Evolutionary conservation across 768 basidiomycete species (phyloP).

Genomic region (Macrocybe gigantea): DNA sequence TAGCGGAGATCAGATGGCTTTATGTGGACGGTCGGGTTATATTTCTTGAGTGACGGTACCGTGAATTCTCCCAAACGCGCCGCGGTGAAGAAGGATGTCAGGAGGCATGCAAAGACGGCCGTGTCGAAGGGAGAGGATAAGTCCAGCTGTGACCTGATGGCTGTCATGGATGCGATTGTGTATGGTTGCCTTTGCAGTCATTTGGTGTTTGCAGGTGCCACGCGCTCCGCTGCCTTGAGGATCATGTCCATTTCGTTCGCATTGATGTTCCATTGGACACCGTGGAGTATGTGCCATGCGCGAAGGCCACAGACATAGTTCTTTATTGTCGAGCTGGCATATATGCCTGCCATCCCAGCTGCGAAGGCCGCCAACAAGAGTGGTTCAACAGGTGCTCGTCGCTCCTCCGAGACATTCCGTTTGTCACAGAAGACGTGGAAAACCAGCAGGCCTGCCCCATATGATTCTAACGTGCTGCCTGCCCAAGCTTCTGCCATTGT

Average conservation of each 20-base stretch:
- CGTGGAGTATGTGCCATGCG: slow-evolving; percentile 44
- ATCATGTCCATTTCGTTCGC: slow-evolving; percentile 17
- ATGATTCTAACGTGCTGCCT: slow-evolving; percentile 23
- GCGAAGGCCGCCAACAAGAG: no score
- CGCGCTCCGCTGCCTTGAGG: slow-evolving; percentile 19
- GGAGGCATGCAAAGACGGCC: slow-evolving; percentile 16
- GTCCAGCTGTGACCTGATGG: no score
- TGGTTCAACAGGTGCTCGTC: no score
- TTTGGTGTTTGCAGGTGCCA: no score
- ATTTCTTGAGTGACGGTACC: slow-evolving; percentile 5
- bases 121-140: slow-evolving; percentile 9
- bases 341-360: no score
- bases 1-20: slow-evolving; percentile 5
- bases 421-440: no score
- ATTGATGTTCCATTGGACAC: slow-evolving; percentile 23
- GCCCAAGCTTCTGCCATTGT: no score
- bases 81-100: slow-evolving; percentile 10
- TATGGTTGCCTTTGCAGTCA: no score
- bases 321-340: no score
- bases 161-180: no score
- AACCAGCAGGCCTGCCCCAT: slow-evolving; percentile 28
- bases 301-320: slow-evolving; percentile 33
- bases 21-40: slow-evolving; percentile 11
- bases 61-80: slow-evolving; percentile 16
- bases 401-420: no score